Evolutionary conservation across 495 filamentous ascomycete species (phyloP).

Genomic region (Talaromyces liani): DNA sequence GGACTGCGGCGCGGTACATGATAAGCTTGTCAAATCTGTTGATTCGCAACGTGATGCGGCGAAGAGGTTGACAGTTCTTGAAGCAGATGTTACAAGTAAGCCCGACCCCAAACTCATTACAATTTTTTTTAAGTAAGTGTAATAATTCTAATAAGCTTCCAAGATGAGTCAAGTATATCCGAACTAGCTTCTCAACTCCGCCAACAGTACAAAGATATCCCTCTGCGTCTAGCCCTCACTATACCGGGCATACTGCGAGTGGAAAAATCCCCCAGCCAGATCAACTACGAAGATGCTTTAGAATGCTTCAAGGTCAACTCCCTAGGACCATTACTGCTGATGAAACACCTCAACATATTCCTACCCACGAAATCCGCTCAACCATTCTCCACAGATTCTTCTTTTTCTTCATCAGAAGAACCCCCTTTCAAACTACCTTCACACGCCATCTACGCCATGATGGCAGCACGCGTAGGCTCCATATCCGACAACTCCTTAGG

Average conservation of each 20-base stretch:
- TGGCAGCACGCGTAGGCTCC: conserved; percentile 71
- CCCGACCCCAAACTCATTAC: conserved; percentile 1
- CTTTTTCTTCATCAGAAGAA: background rate
- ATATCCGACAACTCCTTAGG: conserved; percentile 62
- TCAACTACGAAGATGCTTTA: conserved; percentile 48
- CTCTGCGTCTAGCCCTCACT: conserved; percentile 62
- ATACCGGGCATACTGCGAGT: conserved; percentile 68
- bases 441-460: conserved; percentile 57
- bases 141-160: background rate
- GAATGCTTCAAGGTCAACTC: conserved; percentile 62
- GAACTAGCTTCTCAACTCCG: conserved; percentile 28
- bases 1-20: conserved; percentile 43
- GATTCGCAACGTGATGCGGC: conserved; percentile 22
- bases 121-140: too few species aligned
- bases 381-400: conserved; percentile 12
- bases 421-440: conserved; percentile 15
- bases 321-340: conserved; percentile 64
- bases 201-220: conserved; percentile 41
- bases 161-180: conserved; percentile 35
- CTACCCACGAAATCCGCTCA: conserved; percentile 47
- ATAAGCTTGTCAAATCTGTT: conserved; percentile 45
- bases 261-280: conserved; percentile 61
- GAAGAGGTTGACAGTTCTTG: conserved; percentile 44
- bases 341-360: conserved; percentile 64
- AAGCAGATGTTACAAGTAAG: conserved; percentile 54